These are phyloP conservation scores for Trypanosoma rangeli DNA, from an alignment of 208 protist genomes.

Conservation along the genomic window DNA sequence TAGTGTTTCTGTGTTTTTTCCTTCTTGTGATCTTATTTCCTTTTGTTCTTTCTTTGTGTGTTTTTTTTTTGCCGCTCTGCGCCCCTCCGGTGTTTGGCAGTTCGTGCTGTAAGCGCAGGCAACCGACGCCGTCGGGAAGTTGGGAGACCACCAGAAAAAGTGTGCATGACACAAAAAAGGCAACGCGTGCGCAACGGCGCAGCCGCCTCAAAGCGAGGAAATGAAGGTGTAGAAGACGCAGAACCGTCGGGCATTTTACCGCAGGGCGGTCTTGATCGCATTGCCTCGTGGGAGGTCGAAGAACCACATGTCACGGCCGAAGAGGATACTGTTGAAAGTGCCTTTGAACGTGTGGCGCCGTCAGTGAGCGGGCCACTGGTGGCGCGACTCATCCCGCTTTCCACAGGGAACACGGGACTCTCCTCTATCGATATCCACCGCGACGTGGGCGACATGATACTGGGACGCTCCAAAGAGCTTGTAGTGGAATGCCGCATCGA, in stretches of 20 bases:
- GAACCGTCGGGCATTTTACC: not conserved
- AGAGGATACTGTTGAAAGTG: slow-evolving; percentile 40
- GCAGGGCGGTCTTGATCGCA: slow-evolving; percentile 9
- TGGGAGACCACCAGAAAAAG: not conserved
- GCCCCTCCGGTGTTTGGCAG: too few species aligned
- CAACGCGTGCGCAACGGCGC: too few species aligned
- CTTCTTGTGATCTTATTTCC: not conserved
- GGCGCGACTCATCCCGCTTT: slow-evolving; percentile 63
- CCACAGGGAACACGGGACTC: slow-evolving; percentile 11
- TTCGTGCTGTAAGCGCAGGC: too few species aligned
- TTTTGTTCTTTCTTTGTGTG: not conserved
- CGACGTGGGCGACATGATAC: slow-evolving; percentile 37
- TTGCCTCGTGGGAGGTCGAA: slow-evolving; percentile 21
- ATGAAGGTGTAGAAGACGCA: not conserved
- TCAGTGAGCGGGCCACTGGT: slow-evolving; percentile 64
- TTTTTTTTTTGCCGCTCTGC: too few species aligned
- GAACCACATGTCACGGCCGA: not conserved
- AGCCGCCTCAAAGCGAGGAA: slow-evolving; percentile 1
- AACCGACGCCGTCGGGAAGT: too few species aligned
- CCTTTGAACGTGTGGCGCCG: slow-evolving; percentile 78
- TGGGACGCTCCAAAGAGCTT: slow-evolving; percentile 80
- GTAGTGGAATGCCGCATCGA: slow-evolving; percentile 55
- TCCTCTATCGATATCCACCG: slow-evolving; percentile 44
- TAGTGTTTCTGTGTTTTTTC: slow-evolving; percentile 9
- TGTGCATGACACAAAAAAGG: not conserved